Evolutionary conservation across 176 grass and related monocot genomes (phyloP).

Genomic region (Avena sativa): DNA sequence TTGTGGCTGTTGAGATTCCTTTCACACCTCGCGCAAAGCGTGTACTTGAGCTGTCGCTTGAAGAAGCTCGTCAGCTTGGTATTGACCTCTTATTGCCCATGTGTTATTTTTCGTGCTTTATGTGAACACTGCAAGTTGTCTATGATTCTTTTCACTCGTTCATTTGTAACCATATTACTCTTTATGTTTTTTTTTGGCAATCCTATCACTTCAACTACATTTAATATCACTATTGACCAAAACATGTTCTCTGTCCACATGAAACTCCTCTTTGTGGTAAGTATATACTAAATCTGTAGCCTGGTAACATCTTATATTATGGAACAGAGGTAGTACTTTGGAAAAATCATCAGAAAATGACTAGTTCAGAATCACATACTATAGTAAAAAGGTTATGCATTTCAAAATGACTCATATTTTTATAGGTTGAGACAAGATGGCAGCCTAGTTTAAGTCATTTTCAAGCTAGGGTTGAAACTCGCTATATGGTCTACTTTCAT

Average conservation of each 20-base stretch:
- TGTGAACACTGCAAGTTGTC: background rate
- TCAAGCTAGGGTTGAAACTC: background rate
- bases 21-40: slow-evolving; percentile 98
- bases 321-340: background rate
- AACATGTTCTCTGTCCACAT: background rate
- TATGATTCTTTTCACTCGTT: background rate
- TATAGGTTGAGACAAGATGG: background rate
- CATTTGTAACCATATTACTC: background rate
- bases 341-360: background rate
- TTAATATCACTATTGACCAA: background rate
- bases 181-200: background rate
- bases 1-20: slow-evolving; percentile 98
- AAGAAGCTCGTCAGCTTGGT: slow-evolving; percentile 97
- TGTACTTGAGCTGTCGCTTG: slow-evolving; percentile 88
- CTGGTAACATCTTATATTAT: too few relatives aligned
- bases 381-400: background rate
- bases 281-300: background rate
- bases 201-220: background rate
- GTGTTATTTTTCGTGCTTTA: slow-evolving; percentile 21
- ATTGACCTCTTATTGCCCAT: slow-evolving; percentile 25
- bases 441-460: background rate
- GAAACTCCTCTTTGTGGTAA: background rate
- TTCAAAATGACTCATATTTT: background rate
- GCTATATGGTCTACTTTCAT: background rate
- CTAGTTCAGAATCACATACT: background rate